Conservation (phyloP, 225 moss, liverwort and hornwort genomes). For the Pseudisothecium myosuroides region DNA sequence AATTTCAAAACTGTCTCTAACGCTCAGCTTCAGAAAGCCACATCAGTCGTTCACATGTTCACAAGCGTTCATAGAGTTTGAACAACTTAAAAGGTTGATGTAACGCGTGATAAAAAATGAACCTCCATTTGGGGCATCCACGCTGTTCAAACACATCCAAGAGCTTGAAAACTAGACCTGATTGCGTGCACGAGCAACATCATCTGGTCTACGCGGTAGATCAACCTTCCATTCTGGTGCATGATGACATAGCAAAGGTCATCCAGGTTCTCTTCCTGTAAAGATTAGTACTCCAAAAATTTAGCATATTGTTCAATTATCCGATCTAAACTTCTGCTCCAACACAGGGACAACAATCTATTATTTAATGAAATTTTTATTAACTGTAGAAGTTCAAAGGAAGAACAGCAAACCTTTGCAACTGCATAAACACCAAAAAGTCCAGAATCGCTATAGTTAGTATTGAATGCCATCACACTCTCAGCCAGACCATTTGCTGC, state of each 20-base stretch:
- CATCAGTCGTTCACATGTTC: not conserved
- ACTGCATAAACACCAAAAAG: constrained; percentile 90
- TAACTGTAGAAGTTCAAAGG: not conserved
- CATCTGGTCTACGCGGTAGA: constrained; percentile 74
- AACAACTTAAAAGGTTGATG: not conserved
- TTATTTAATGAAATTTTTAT: not conserved
- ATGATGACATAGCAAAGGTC: constrained; percentile 70
- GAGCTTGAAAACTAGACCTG: constrained; percentile 31
- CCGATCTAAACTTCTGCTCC: not conserved
- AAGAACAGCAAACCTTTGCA: constrained; percentile 42
- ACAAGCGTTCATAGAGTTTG: not conserved
- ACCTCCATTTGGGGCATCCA: not conserved
- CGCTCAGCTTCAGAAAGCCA: not conserved
- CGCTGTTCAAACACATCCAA: not conserved
- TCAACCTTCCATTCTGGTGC: constrained; percentile 70
- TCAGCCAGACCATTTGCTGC: constrained; percentile 76
- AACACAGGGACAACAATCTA: too few species aligned
- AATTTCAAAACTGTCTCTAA: not conserved
- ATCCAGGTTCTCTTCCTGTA: constrained; percentile 43
- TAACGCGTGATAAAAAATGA: too few species aligned
- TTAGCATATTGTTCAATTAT: not conserved
- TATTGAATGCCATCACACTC: constrained; percentile 90
- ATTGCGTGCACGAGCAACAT: constrained; percentile 70
- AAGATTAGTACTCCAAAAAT: not conserved
- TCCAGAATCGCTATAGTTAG: constrained; percentile 76